phyloP scores from a whole-genome alignment of 2,329 filamentous ascomycete genomes.

The Cordyceps militaris region DNA sequence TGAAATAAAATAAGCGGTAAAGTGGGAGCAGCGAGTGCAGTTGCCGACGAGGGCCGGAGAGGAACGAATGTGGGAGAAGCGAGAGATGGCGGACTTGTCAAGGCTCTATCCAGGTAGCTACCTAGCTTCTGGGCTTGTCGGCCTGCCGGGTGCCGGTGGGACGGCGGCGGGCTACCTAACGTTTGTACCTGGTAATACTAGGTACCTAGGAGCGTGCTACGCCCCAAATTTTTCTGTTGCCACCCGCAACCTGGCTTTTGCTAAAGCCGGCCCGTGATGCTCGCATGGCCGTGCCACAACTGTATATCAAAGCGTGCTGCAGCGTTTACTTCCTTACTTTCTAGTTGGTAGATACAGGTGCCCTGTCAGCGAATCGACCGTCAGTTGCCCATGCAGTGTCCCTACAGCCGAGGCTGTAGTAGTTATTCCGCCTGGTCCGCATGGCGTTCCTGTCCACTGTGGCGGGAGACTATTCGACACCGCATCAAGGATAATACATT shows the following conservation, averaged over 20 bases:
- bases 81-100: neutral
- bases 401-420: neutral
- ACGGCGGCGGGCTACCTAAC: neutral
- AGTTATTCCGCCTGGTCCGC: neutral
- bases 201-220: too few species aligned
- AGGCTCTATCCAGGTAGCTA: neutral
- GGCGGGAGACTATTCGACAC: neutral
- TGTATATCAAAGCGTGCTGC: neutral
- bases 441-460: neutral
- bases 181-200: too few species aligned
- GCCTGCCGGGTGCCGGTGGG: slow-evolving; percentile 8
- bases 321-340: neutral
- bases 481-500: neutral
- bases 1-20: neutral
- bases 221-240: too few species aligned
- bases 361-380: neutral
- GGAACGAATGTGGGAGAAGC: neutral
- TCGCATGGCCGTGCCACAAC: neutral
- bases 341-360: neutral
- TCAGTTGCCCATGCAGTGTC: neutral
- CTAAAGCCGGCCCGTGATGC: neutral
- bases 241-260: too few species aligned
- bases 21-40: neutral
- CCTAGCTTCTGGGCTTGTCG: neutral
- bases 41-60: neutral